These are phyloP conservation scores for Taphrina communis DNA, from an alignment of 1,139 yeast species.

Conservation along the genomic window DNA sequence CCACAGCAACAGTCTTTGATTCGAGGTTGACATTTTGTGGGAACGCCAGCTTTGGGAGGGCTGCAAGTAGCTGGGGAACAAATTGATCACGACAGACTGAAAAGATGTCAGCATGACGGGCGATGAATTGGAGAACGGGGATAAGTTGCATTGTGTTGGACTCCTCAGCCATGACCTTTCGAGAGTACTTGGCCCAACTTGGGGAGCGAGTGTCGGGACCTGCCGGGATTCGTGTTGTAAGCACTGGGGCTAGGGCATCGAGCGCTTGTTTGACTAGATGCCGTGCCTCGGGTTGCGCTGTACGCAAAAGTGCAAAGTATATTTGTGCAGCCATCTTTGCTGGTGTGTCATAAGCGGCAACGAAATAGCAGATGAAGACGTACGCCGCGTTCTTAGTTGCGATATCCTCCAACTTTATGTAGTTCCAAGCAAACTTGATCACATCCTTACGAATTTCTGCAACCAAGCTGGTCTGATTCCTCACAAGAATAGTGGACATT, in stretches of 20 bases:
- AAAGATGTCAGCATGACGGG: constrained; percentile 82
- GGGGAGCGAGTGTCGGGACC: constrained; percentile 51
- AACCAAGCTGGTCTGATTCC: constrained; percentile 67
- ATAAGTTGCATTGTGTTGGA: constrained; percentile 80
- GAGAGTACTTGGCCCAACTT: constrained; percentile 94
- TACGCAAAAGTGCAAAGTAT: constrained; percentile 83
- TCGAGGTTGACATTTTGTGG: constrained; percentile 74
- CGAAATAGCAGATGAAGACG: constrained; percentile 83
- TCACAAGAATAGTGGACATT: constrained; percentile 75
- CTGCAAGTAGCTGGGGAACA: constrained; percentile 85
- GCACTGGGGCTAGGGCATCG: constrained; percentile 86
- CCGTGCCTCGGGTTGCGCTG: constrained; percentile 85
- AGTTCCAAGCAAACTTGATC: constrained; percentile 93
- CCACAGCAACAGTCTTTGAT: constrained; percentile 84
- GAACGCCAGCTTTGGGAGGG: constrained; percentile 89
- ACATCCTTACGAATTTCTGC: constrained; percentile 79
- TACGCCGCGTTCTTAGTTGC: constrained; percentile 93
- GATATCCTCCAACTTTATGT: constrained; percentile 84
- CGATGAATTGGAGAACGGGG: constrained; percentile 87
- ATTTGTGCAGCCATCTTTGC: constrained; percentile 87
- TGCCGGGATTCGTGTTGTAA: constrained; percentile 67
- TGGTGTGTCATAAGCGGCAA: constrained; percentile 87
- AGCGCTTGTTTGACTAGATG: constrained; percentile 84
- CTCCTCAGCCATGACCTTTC: constrained; percentile 89
- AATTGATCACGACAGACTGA: constrained; percentile 87